Evolutionary conservation across 2,329 filamentous ascomycete genomes (phyloP).

Genomic region (Epichloe coenophiala): DNA sequence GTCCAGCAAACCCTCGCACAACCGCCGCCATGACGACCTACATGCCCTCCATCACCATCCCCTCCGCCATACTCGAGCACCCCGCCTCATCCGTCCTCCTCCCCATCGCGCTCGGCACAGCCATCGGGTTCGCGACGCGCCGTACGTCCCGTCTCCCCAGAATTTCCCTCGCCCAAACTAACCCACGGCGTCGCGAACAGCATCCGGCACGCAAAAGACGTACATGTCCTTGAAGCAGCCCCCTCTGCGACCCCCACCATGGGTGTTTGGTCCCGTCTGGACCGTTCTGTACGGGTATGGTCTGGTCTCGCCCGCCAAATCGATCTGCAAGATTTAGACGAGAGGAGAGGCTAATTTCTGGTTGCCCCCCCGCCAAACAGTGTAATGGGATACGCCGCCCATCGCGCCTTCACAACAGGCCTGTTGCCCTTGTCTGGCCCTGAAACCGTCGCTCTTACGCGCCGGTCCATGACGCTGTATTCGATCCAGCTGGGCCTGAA

Average conservation of each 20-base stretch:
- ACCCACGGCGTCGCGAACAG: constrained; percentile 18
- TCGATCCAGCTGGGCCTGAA: constrained; percentile 77
- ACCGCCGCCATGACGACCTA: constrained; percentile 54
- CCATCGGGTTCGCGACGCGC: constrained; percentile 55
- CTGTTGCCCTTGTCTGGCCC: constrained; percentile 42
- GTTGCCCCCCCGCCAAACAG: constrained; percentile 11
- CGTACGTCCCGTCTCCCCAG: constrained; percentile 33
- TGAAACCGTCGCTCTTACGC: constrained; percentile 42
- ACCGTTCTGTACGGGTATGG: constrained; percentile 46
- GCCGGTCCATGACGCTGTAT: constrained; percentile 63
- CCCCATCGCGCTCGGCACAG: constrained; percentile 58
- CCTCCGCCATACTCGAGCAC: constrained; percentile 55
- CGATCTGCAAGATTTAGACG: not conserved
- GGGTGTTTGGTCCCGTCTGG: constrained; percentile 53
- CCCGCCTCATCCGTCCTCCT: constrained; percentile 63
- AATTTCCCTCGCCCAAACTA: not conserved
- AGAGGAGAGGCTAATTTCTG: not conserved
- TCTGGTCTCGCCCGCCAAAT: not conserved
- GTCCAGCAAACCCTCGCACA: no score
- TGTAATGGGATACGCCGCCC: constrained; percentile 78
- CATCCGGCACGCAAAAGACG: constrained; percentile 42
- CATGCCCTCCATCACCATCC: constrained; percentile 65
- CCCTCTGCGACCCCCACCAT: constrained; percentile 44
- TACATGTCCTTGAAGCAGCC: constrained; percentile 58
- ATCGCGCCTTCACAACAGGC: constrained; percentile 57